Evolutionary conservation across 257 asterid genomes (phyloP), one percentile per base, ranked within the genome.

Genomic region (Scutellaria baicalensis): DNA sequence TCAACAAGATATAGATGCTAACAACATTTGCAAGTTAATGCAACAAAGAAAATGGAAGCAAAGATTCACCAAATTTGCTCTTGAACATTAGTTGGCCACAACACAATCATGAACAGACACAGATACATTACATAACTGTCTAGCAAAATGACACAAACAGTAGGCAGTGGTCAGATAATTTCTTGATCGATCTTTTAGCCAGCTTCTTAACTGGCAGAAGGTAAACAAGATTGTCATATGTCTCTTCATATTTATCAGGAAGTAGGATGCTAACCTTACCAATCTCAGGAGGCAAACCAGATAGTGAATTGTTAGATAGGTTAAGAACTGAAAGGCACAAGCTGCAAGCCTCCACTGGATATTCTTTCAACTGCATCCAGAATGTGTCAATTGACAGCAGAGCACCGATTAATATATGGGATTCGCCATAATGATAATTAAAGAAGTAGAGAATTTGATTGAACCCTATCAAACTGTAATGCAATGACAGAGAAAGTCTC

Each of bases 261-360:
- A 72, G 68, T 47, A 51, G 72, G 71, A 76, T 75, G 84, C 81
- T 78, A 76, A 81, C 86, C 87, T 85, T 89, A 93, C 97, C 99
- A 66, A 93, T 86, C 80, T 93, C 89, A 83, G 88, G 74, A 80
- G 97, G 99, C 88, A 93, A 82, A 70, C 96, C 90, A 56, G 97
- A 87, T 35, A 93, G 84, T 59, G 96, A 91, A 81, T 93, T 93
- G 76, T 93, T 93, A 14, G 99, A 93, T 65, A 93, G 85, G 80
- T 93, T 96, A 59, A 93, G 94, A 69, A 93, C 81, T 49, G 95
- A 91, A 66, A 93, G 89, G 51, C 39, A 88, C 85, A 93, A 71
- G 70, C 84, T 84, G 87, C 99, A 93, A 68, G 96, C 97, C 85
- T 86, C 97, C 63, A 76, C 89, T 6, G 96, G 97, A 76, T 64